Evolutionary conservation across 495 filamentous ascomycete genomes (phyloP), one percentile per base, ranked within the genome.

Genomic region (Recurvomyces mirabilis): DNA sequence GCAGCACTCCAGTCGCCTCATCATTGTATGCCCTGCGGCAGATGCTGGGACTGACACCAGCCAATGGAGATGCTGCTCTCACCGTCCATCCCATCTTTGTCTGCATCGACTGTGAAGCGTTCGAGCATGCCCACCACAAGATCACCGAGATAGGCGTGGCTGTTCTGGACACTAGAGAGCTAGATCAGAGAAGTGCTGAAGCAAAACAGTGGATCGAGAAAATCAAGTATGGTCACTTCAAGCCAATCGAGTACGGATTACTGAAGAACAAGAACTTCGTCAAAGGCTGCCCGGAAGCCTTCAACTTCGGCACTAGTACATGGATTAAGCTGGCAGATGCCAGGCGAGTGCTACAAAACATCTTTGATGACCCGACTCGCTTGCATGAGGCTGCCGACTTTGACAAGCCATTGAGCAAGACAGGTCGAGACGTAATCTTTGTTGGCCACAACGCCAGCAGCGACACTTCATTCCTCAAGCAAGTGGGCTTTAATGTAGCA

Each of bases 381-480:
- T 21, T 52, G n/a, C 37, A 23, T 10, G 11, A 41, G 7, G 30
- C 30, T 23, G 38, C 4, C 12, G 38, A 49, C n/a, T 31, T 43
- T 21, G 18, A 13, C 34, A 59, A 52, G 20, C 29, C 13, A 5
- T 11, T 28, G 7, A 10, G 2, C 4, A 11, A 10, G 11, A 19
- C 7, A 6, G 1, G 2, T 32, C 77, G 82, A 45, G 75, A 75
- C 2, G 61, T 93, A 5, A 66, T 93, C n/a, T 70, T 94, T 17
- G 78, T 94, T 7, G 89, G 84, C 19, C 86, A 94, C 56, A 76
- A 77, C 40, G 55, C 77, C 6, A 41, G 55, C 0, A 39, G 63
- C 5, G 88, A 96, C 55, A 65, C 87, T 37, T 59, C 64, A 4
- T 85, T 78, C 48, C 72, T 96, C 9, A 53, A 49, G 3, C 45